These are phyloP conservation scores for Teunomyces funiuensis DNA, from an alignment of 805 yeast genomes.

Conservation along the genomic window DNA sequence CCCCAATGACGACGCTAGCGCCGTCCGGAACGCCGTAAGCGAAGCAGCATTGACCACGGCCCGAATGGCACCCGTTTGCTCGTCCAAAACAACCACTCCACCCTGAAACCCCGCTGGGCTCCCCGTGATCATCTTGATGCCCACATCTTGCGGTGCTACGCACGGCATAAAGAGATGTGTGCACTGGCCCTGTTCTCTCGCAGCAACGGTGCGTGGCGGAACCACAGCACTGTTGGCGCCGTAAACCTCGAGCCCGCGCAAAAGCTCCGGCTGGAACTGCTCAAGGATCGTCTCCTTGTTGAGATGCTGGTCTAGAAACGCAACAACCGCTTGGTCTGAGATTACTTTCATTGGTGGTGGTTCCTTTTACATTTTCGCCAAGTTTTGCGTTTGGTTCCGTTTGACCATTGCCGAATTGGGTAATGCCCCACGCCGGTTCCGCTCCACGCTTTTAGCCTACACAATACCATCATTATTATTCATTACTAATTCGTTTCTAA, in stretches of 20 bases:
- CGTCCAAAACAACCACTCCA: conserved; percentile 50
- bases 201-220: neutral
- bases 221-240: neutral
- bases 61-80: conserved; percentile 46
- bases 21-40: conserved; percentile 67
- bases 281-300: conserved; percentile 20
- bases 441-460: neutral
- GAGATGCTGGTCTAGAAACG: conserved; percentile 27
- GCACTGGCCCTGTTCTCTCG: neutral
- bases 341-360: conserved; percentile 25
- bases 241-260: conserved; percentile 29
- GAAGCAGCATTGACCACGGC: conserved; percentile 60
- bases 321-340: conserved; percentile 30
- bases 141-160: conserved; percentile 50
- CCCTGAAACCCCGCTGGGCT: conserved; percentile 61
- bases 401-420: neutral
- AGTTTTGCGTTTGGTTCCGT: neutral
- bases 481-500: neutral
- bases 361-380: neutral
- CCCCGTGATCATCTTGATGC: conserved; percentile 60
- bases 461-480: neutral
- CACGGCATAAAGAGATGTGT: conserved; percentile 67
- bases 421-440: neutral
- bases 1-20: conserved; percentile 53
- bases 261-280: conserved; percentile 36